Conservation (phyloP, 305 asterid species). For the Fraxinus baroniana region DNA sequence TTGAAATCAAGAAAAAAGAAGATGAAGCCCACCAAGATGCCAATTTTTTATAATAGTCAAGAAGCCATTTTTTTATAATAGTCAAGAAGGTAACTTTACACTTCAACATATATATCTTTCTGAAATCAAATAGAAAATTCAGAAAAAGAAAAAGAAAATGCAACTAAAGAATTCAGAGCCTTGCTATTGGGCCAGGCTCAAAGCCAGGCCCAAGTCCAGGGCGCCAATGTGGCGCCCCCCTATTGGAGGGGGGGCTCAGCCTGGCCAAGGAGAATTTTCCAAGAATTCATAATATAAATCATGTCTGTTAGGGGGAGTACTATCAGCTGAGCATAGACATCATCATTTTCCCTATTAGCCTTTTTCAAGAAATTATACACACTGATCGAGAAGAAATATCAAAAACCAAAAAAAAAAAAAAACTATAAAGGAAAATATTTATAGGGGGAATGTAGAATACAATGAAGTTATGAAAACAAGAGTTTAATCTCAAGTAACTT, state of each 20-base stretch:
- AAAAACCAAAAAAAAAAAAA: not conserved
- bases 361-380: slow-evolving; percentile 32
- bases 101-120: not conserved
- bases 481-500: slow-evolving; percentile 22
- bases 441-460: not conserved
- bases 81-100: not conserved
- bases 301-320: slow-evolving; percentile 76
- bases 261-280: too few relatives aligned
- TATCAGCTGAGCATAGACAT: slow-evolving; percentile 82
- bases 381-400: not conserved
- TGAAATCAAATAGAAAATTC: slow-evolving; percentile 13
- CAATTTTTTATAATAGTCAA: not conserved
- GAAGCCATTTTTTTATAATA: not conserved
- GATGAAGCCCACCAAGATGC: not conserved
- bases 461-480: not conserved
- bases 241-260: too few relatives aligned
- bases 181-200: too few relatives aligned
- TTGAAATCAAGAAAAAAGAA: not conserved
- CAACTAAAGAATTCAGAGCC: not conserved
- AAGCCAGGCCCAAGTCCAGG: too few relatives aligned
- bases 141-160: not conserved
- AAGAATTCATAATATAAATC: slow-evolving; percentile 10
- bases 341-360: slow-evolving; percentile 98
- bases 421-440: not conserved
- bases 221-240: too few relatives aligned